These are phyloP conservation scores for Colletotrichum sp. DNA, from an alignment of 2,329 filamentous ascomycete genomes.

Conservation along the genomic window DNA sequence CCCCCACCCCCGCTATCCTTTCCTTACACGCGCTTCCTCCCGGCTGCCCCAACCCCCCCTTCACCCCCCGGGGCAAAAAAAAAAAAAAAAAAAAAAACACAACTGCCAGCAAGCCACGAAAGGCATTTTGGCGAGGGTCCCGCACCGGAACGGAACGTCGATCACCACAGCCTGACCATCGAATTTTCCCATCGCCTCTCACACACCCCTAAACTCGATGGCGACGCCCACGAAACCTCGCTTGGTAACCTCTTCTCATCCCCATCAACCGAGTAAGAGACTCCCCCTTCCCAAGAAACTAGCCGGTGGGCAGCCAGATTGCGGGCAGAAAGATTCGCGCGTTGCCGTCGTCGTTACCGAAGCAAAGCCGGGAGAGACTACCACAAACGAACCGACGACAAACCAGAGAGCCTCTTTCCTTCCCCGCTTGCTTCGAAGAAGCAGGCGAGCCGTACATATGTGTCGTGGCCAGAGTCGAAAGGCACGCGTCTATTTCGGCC, in stretches of 20 bases:
- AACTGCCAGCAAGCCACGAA: not conserved
- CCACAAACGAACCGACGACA: not conserved
- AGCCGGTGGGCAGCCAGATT: not conserved
- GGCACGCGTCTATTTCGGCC: conserved; percentile 7
- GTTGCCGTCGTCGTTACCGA: not conserved
- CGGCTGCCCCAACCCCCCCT: too few species aligned
- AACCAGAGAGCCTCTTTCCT: not conserved
- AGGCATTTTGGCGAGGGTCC: not conserved
- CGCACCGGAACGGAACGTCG: not conserved
- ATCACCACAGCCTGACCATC: not conserved
- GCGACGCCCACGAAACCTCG: not conserved
- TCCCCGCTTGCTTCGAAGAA: not conserved
- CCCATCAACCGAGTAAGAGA: not conserved
- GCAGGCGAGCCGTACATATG: not conserved
- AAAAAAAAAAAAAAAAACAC: too few species aligned
- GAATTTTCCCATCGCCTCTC: not conserved
- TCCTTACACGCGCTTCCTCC: too few species aligned
- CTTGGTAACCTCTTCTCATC: not conserved
- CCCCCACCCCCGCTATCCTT: too few species aligned
- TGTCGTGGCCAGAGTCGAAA: not conserved
- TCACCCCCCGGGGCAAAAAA: too few species aligned
- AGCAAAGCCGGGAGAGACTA: not conserved
- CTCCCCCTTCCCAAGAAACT: not conserved
- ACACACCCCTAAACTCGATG: not conserved
- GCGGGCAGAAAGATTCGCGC: not conserved